Evolutionary conservation across 441 rosid genomes (phyloP).

Genomic region (Croton laevigatus): DNA sequence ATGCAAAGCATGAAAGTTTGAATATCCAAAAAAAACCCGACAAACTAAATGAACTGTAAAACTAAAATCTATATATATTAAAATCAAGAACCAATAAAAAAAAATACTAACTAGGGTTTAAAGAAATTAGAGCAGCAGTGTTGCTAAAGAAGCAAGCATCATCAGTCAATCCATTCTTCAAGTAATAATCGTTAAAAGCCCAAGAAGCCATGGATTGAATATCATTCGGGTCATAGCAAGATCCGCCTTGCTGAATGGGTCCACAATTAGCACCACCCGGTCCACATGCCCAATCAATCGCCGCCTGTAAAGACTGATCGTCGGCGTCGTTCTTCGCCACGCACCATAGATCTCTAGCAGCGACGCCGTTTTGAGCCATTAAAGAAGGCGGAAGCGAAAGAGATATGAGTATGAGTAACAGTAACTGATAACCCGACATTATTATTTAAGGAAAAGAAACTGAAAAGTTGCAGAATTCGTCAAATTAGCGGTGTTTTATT

Average conservation of each 20-base stretch:
- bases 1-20: background rate
- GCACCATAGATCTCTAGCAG: constrained; percentile 72
- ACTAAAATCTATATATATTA: background rate
- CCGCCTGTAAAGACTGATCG: constrained; percentile 70
- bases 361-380: constrained; percentile 29
- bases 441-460: constrained; percentile 10
- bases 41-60: background rate
- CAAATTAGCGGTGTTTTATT: no score
- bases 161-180: constrained; percentile 68
- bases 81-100: background rate
- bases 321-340: constrained; percentile 98
- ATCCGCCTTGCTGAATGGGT: constrained; percentile 70
- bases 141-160: constrained; percentile 73
- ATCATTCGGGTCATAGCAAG: constrained; percentile 66
- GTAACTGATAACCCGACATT: constrained; percentile 12
- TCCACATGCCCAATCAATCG: constrained; percentile 93
- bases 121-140: constrained; percentile 79
- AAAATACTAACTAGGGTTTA: constrained; percentile 65
- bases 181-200: constrained; percentile 81
- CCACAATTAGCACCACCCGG: constrained; percentile 72
- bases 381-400: constrained; percentile 24
- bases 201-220: constrained; percentile 66
- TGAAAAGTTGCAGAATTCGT: background rate
- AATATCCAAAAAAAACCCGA: constrained; percentile 9
- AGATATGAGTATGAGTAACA: constrained; percentile 8